Evolutionary conservation across 306 rosid species (phyloP).

Genomic region (Quercus gilva): DNA sequence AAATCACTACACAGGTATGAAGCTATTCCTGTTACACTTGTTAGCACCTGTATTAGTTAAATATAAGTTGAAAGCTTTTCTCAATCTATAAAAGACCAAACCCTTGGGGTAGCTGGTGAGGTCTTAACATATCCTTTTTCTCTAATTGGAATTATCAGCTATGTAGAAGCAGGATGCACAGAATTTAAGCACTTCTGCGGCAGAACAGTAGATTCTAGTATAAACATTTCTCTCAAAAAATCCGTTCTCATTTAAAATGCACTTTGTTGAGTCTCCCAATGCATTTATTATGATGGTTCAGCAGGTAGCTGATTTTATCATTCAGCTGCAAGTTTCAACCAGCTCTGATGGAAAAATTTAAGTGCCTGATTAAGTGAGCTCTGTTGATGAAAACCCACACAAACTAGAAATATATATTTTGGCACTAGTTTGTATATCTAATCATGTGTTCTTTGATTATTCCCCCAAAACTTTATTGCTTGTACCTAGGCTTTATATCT

Average conservation of each 20-base stretch:
- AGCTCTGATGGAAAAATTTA: no score
- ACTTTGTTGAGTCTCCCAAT: no score
- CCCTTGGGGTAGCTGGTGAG: conserved; percentile 20
- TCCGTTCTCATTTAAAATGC: not conserved
- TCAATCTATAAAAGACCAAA: conserved; percentile 15
- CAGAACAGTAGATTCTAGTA: conserved; percentile 95
- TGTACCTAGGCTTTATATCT: no score
- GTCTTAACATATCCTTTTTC: conserved; percentile 11
- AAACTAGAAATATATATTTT: no score
- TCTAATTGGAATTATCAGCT: conserved; percentile 48
- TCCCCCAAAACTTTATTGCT: no score
- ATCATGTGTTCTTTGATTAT: no score
- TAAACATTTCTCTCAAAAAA: conserved; percentile 19
- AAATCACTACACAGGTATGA: conserved; percentile 60
- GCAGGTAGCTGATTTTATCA: no score
- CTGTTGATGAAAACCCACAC: no score
- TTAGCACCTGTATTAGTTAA: not conserved
- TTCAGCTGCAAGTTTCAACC: no score
- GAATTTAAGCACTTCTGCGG: conserved; percentile 55
- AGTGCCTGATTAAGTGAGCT: no score
- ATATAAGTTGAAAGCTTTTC: conserved; percentile 8
- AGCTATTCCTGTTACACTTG: conserved; percentile 10
- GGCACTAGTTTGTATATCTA: no score
- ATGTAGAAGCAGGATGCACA: conserved; percentile 49
- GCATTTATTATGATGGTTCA: no score